phyloP scores from a whole-genome alignment of 192 early-diverging fungal species.

The Bifiguratus adelaidae region DNA sequence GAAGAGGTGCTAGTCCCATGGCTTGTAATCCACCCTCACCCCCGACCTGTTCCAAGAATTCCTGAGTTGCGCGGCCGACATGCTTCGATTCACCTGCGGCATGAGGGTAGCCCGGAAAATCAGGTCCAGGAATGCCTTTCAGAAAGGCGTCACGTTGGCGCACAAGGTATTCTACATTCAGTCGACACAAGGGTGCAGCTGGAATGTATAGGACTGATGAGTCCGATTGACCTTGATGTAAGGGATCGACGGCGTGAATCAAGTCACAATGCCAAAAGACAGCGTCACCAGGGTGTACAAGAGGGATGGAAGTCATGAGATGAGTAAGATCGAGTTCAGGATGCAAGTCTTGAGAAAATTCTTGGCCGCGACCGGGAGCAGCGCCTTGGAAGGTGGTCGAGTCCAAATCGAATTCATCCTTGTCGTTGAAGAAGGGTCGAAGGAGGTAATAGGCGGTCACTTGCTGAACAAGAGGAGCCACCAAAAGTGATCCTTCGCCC shows the following conservation, averaged over 20 bases:
- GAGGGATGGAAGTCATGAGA: constrained; percentile 8
- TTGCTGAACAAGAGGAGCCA: constrained; percentile 12
- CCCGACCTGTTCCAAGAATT: too few species aligned
- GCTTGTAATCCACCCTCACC: too few species aligned
- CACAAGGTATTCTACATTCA: constrained; percentile 6
- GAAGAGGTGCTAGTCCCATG: too few species aligned
- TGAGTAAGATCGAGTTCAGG: constrained; percentile 6
- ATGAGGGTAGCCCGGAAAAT: neutral
- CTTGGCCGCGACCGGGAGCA: constrained; percentile 7
- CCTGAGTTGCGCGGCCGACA: too few species aligned
- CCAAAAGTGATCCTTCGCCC: constrained; percentile 8
- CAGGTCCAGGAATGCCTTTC: neutral
- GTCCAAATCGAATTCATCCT: too few species aligned
- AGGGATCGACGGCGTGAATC: constrained; percentile 14
- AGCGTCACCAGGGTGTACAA: constrained; percentile 12
- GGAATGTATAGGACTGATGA: constrained; percentile 20
- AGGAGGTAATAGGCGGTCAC: constrained; percentile 11
- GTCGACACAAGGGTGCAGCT: constrained; percentile 9
- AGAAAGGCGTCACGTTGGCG: constrained; percentile 7
- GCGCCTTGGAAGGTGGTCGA: constrained; percentile 13
- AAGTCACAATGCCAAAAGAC: constrained; percentile 15
- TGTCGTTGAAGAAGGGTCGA: constrained; percentile 8
- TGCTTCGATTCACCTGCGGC: too few species aligned
- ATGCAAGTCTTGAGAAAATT: constrained; percentile 2
- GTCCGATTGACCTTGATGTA: constrained; percentile 6